Evolutionary conservation across 352 stramenopile species (phyloP).

Genomic region (Phytopythium boreale): DNA sequence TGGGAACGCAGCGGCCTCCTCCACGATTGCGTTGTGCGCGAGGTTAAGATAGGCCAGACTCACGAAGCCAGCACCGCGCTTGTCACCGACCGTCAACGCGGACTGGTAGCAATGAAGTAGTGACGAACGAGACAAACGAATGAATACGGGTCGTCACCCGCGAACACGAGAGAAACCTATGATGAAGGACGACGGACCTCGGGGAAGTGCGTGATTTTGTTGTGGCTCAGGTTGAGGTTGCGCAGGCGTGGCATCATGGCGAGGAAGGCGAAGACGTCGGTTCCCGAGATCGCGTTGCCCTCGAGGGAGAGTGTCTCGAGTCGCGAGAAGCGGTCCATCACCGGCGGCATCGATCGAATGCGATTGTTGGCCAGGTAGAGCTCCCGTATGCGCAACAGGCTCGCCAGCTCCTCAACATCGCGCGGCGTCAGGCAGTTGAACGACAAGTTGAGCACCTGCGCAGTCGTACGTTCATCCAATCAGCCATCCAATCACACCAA

Average conservation of each 20-base stretch:
- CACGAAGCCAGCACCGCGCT: slow-evolving; percentile 59
- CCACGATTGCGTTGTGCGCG: slow-evolving; percentile 57
- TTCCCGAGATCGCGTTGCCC: slow-evolving; percentile 64
- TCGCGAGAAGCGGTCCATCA: slow-evolving; percentile 74
- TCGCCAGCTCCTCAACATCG: slow-evolving; percentile 69
- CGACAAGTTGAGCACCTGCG: slow-evolving; percentile 68
- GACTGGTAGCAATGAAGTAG: slow-evolving; percentile 14
- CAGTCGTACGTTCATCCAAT: background rate
- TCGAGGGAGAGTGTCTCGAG: slow-evolving; percentile 79
- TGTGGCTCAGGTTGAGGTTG: slow-evolving; percentile 79
- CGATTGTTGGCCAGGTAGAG: slow-evolving; percentile 76
- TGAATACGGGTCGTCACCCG: background rate
- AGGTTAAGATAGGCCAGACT: slow-evolving; percentile 73
- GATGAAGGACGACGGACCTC: slow-evolving; percentile 29
- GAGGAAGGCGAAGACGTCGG: slow-evolving; percentile 72
- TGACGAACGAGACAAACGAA: background rate
- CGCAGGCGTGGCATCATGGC: slow-evolving; percentile 56
- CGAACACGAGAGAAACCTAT: background rate
- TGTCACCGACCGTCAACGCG: slow-evolving; percentile 52
- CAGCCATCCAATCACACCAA: background rate
- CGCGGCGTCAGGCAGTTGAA: slow-evolving; percentile 69
- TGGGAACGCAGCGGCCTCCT: slow-evolving; percentile 46
- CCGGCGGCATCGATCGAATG: slow-evolving; percentile 58
- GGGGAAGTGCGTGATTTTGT: slow-evolving; percentile 70
- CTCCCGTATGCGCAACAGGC: slow-evolving; percentile 72